Evolutionary conservation across 768 basidiomycete species (phyloP).

Genomic region (Polyporus arcularius): DNA sequence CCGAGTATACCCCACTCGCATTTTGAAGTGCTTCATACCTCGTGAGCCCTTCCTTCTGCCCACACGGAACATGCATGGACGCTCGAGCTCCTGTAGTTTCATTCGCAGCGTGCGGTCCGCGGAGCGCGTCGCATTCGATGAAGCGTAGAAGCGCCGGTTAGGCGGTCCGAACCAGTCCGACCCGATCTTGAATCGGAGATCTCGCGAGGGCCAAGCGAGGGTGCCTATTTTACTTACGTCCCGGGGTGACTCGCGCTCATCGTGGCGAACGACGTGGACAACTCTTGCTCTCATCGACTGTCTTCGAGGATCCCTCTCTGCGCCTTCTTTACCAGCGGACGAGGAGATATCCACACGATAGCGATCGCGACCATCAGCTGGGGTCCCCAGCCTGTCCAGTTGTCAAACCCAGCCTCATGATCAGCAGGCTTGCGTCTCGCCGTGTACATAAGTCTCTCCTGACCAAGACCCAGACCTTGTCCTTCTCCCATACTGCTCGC

Average conservation of each 20-base stretch:
- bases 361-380: constrained; percentile 14
- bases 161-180: background rate
- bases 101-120: too few relatives aligned
- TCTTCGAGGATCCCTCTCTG: background rate
- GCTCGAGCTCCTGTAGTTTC: too few relatives aligned
- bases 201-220: too few relatives aligned
- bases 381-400: constrained; percentile 1
- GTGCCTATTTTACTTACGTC: background rate
- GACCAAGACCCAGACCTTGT: constrained; percentile 6
- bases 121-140: too few relatives aligned
- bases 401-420: constrained; percentile 11
- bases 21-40: too few relatives aligned
- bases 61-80: too few relatives aligned
- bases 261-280: constrained; percentile 14
- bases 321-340: background rate
- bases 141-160: background rate
- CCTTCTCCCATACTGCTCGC: constrained; percentile 7
- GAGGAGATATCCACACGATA: constrained; percentile 1
- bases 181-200: constrained; percentile 2
- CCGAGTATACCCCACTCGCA: too few relatives aligned
- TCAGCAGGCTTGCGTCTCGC: constrained; percentile 12
- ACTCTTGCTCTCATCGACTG: background rate
- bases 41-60: too few relatives aligned
- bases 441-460: constrained; percentile 19
- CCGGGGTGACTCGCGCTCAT: constrained; percentile 9